Evolutionary conservation across 805 yeast species (phyloP).

Genomic region (Candida hispaniensis): DNA sequence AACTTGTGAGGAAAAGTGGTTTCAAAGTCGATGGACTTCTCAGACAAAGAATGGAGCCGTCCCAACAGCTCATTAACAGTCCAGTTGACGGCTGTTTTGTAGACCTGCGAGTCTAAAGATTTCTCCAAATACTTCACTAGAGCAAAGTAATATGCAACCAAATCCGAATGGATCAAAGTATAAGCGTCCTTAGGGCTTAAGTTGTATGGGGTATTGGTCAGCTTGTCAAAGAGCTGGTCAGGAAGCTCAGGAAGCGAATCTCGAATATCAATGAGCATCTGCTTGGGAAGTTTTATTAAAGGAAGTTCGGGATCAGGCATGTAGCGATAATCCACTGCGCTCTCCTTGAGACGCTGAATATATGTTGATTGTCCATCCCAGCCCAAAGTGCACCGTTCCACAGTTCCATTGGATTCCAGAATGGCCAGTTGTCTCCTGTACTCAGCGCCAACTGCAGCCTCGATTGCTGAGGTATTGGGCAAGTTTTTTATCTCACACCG

Average conservation of each 20-base stretch:
- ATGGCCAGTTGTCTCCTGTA: conserved; percentile 53
- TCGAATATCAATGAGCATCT: conserved; percentile 35
- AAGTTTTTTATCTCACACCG: conserved; percentile 86
- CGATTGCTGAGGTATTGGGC: conserved; percentile 72
- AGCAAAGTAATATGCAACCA: conserved; percentile 44
- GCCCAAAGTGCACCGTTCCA: conserved; percentile 67
- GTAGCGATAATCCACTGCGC: conserved; percentile 77
- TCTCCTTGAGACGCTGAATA: conserved; percentile 65
- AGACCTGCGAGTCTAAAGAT: no score
- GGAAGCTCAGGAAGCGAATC: conserved; percentile 44
- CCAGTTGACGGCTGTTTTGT: conserved; percentile 71
- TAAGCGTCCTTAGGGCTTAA: conserved; percentile 66
- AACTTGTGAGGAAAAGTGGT: conserved; percentile 32
- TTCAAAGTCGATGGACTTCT: conserved; percentile 31
- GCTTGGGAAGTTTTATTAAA: conserved; percentile 36
- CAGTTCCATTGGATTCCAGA: conserved; percentile 33
- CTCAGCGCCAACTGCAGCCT: conserved; percentile 62
- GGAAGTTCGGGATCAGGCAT: conserved; percentile 93
- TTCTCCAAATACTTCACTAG: conserved; percentile 28
- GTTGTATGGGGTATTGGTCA: conserved; percentile 41
- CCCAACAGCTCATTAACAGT: conserved; percentile 74
- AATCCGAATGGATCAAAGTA: conserved; percentile 43
- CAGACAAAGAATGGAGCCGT: conserved; percentile 35
- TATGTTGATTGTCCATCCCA: conserved; percentile 76
- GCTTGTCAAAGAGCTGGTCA: conserved; percentile 40